phyloP scores from a whole-genome alignment of 768 basidiomycete species.

The Gymnopilus junonius region DNA sequence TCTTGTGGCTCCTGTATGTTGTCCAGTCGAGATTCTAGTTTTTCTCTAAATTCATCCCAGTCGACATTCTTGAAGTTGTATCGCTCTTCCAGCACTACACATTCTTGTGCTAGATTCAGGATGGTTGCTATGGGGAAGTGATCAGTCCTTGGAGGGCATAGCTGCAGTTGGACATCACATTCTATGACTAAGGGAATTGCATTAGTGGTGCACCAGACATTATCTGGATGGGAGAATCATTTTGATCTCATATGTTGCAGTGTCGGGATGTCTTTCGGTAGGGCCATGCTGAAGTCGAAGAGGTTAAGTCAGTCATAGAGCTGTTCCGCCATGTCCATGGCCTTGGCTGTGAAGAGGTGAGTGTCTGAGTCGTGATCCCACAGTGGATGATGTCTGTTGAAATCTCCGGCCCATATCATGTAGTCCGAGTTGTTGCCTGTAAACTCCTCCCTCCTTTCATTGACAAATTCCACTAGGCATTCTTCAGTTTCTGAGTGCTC shows the following conservation, averaged over 20 bases:
- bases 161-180: slow-evolving; percentile 29
- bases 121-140: slow-evolving; percentile 42
- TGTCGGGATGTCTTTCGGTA: slow-evolving; percentile 38
- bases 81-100: neutral
- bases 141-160: slow-evolving; percentile 34
- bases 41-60: slow-evolving; percentile 25
- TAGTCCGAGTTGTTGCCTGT: slow-evolving; percentile 7
- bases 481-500: slow-evolving; percentile 21
- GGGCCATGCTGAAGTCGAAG: slow-evolving; percentile 35
- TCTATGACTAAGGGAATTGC: slow-evolving; percentile 19
- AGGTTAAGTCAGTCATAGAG: slow-evolving; percentile 32
- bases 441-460: neutral
- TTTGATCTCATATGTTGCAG: slow-evolving; percentile 30
- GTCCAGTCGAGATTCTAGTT: slow-evolving; percentile 27
- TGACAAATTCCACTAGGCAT: neutral
- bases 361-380: slow-evolving; percentile 39
- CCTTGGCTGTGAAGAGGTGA: slow-evolving; percentile 37
- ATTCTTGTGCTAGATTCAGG: slow-evolving; percentile 24
- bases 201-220: slow-evolving; percentile 38
- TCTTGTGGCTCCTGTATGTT: neutral
- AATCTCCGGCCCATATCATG: slow-evolving; percentile 40
- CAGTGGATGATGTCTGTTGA: slow-evolving; percentile 44
- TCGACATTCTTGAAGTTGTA: slow-evolving; percentile 21
- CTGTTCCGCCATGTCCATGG: slow-evolving; percentile 21
- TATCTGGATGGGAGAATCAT: slow-evolving; percentile 45